These are phyloP conservation scores for Brassica cretica DNA, from an alignment of 345 rosid species.

Conservation along the genomic window DNA sequence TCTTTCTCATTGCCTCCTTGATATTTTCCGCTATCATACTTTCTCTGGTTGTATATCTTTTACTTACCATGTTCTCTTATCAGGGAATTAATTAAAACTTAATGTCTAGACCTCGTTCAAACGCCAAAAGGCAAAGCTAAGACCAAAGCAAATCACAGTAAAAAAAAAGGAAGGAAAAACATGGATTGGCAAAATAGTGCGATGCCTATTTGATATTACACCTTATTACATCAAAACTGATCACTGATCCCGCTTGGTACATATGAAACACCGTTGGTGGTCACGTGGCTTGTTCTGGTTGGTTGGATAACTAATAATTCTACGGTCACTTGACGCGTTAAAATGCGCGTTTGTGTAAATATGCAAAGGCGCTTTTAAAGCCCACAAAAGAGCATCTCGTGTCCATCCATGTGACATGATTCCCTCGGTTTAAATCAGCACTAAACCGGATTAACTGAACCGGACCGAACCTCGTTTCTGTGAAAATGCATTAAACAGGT, in stretches of 20 bases:
- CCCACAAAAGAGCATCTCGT: background rate
- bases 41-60: background rate
- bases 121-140: background rate
- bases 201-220: background rate
- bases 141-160: background rate
- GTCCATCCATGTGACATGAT: constrained; percentile 1
- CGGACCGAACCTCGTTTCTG: constrained; percentile 13
- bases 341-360: background rate
- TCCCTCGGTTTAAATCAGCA: background rate
- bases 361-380: constrained; percentile 1
- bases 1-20: background rate
- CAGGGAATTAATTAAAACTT: background rate
- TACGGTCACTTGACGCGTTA: background rate
- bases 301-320: constrained; percentile 17
- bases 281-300: background rate
- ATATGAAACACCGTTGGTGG: background rate
- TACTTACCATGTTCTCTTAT: background rate
- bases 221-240: background rate
- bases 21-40: background rate
- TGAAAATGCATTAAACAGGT: constrained; percentile 10
- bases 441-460: background rate
- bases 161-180: background rate
- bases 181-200: background rate
- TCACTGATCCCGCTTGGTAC: too few species aligned
- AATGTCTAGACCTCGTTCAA: background rate